Conservation (phyloP, 148 eudicot genomes). For the Rhododendron molle region DNA sequence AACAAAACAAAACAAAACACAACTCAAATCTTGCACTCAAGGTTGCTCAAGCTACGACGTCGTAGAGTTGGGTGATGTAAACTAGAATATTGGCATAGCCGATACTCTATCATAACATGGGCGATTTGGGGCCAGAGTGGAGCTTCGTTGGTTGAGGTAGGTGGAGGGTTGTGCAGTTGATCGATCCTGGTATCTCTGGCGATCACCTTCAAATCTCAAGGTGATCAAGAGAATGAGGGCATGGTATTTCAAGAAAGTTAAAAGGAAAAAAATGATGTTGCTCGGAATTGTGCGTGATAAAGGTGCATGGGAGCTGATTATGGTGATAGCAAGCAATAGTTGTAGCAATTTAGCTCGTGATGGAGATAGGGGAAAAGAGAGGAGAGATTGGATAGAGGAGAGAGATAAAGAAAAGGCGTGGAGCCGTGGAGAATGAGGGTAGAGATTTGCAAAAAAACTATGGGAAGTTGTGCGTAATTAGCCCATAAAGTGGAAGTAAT, state of each 20-base stretch:
- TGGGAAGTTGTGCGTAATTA: background rate
- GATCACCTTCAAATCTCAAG: background rate
- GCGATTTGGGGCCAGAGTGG: background rate
- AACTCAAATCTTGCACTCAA: background rate
- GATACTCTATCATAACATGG: no score
- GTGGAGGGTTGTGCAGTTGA: background rate
- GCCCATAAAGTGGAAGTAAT: background rate
- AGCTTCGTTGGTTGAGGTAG: background rate
- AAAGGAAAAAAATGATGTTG: background rate
- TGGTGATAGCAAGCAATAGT: no score
- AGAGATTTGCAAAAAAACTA: background rate
- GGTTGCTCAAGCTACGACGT: background rate
- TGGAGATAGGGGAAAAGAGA: no score
- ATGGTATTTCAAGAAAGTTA: background rate
- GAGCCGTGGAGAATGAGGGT: background rate
- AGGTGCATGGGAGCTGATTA: background rate
- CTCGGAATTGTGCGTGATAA: background rate
- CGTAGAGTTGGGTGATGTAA: background rate
- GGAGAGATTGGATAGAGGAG: background rate
- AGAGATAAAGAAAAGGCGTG: background rate
- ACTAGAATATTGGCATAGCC: no score
- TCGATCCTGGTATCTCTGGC: no score
- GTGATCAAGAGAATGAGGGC: background rate
- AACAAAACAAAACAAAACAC: no score
- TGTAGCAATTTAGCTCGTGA: no score